Base-by-base conservation (phyloP, 2,329 filamentous ascomycete genomes). In the Aquanectria penicillioides region DNA sequence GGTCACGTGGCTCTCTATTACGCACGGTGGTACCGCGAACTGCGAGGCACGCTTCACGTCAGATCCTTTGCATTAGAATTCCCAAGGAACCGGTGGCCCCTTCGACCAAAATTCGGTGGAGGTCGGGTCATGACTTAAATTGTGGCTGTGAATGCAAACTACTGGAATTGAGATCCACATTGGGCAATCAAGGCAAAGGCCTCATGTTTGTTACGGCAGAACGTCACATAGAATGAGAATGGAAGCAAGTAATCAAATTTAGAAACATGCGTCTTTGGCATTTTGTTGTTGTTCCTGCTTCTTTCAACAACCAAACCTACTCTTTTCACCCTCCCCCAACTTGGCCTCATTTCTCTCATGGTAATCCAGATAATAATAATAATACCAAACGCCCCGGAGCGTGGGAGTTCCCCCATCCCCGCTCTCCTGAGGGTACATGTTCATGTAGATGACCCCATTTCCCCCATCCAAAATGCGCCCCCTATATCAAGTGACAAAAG, bases 301-400 rank as follows among this genome's bases (percentile, higher is more conserved):
- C 58, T 36, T 60, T 59, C 41, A 63, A 61, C 62, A 51, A 53
- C 44, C 41, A 46, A 49, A 53, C 60, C 66, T 29, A 47, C 66
- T 67, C 66, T 70, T 69, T 69, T 69, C 46, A 57, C 41, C 20
- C 31, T 37, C 46, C 53, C 41, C 34, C 37, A 38, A 18, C 52
- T 55, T 59, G 62, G 62, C 57, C 48, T 65, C 68, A 62, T 68
- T 57, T 61, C 54, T 55, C 63, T 70, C 66, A 66, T 69, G 66
- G 61, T 65, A 70, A 65, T 64, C 66, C 40, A 61, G 62, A 64
- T 66, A 56, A 33, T 59, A 61, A 22, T 17, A 33, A 46, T 37
- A 34, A 25, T 60, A 33, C 65, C 61, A 67, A 70, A 70, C 66
- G 66, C 66, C 68, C 54, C 63, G 50, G 59, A 68, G 67, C 66